Conservation (phyloP, 1,284 basidiomycete genomes). For the Ustilago tritici region DNA sequence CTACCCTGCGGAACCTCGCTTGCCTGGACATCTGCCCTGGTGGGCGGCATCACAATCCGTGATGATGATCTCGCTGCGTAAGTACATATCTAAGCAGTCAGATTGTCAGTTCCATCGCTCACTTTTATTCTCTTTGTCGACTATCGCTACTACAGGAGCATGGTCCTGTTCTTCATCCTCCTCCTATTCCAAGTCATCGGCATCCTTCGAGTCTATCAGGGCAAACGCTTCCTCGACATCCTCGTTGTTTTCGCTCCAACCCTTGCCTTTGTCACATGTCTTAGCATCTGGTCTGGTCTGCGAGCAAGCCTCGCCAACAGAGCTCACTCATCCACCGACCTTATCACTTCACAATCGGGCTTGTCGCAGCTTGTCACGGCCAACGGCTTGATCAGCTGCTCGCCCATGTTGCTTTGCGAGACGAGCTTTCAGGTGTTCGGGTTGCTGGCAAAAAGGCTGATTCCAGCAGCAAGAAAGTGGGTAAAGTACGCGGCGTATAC, state of each 20-base stretch:
- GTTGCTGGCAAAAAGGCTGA: constrained; percentile 25
- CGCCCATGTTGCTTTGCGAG: constrained; percentile 36
- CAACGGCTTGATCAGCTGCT: constrained; percentile 28
- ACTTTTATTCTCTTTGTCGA: not conserved
- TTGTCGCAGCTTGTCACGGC: constrained; percentile 22
- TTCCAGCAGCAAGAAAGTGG: constrained; percentile 18
- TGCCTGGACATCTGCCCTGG: constrained; percentile 36
- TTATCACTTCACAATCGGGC: constrained; percentile 4
- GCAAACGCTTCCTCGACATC: constrained; percentile 12
- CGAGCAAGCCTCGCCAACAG: constrained; percentile 21
- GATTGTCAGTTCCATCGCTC: not conserved
- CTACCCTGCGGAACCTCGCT: constrained; percentile 23
- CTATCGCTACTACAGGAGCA: constrained; percentile 10
- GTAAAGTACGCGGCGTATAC: constrained; percentile 21
- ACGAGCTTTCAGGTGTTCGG: constrained; percentile 41
- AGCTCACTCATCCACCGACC: constrained; percentile 7
- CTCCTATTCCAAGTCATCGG: constrained; percentile 28
- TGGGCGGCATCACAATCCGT: constrained; percentile 37
- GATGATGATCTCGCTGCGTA: constrained; percentile 41
- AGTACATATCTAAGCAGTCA: not conserved
- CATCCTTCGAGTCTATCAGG: constrained; percentile 18
- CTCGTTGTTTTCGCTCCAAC: constrained; percentile 28
- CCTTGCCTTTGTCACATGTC: constrained; percentile 25
- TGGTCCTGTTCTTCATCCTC: constrained; percentile 39
- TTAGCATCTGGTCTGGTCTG: constrained; percentile 23